Conservation (phyloP, 2,329 filamentous ascomycete genomes). For the Cladophialophora carrionii region DNA sequence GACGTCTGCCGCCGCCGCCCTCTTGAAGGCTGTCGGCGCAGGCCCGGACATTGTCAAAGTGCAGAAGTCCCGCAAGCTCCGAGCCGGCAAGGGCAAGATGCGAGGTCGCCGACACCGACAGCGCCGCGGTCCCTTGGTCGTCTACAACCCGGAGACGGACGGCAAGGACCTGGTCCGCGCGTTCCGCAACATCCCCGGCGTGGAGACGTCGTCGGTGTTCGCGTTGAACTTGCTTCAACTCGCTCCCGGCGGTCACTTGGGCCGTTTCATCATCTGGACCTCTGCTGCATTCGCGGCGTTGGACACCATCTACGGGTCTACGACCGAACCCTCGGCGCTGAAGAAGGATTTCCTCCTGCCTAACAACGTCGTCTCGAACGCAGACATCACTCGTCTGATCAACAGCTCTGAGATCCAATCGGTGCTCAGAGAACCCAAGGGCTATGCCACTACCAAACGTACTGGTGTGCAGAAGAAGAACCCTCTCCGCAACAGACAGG, state of each 20-base stretch:
- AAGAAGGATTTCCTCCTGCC: slow-evolving; percentile 99
- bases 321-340: slow-evolving; percentile 81
- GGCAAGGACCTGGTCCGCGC: slow-evolving; percentile 90
- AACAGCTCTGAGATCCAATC: slow-evolving; percentile 99
- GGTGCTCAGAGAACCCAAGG: slow-evolving; percentile 89
- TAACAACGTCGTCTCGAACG: slow-evolving; percentile 87
- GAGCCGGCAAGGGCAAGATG: slow-evolving; percentile 98
- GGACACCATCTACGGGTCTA: slow-evolving; percentile 94
- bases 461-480: slow-evolving; percentile 98
- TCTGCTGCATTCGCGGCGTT: slow-evolving; percentile 95
- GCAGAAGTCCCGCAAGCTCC: slow-evolving; percentile 93
- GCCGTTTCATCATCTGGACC: slow-evolving; percentile 99
- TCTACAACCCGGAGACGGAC: slow-evolving; percentile 95
- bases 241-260: slow-evolving; percentile 96
- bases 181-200: slow-evolving; percentile 98
- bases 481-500: slow-evolving; percentile 98
- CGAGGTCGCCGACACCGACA: slow-evolving; percentile 95
- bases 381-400: slow-evolving; percentile 96
- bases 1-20: slow-evolving; percentile 82
- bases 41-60: slow-evolving; percentile 92
- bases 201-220: slow-evolving; percentile 93
- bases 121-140: slow-evolving; percentile 94
- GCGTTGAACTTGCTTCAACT: slow-evolving; percentile 98
- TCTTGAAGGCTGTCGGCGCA: slow-evolving; percentile 90
- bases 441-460: slow-evolving; percentile 87